Evolutionary conservation across 2,329 filamentous ascomycete species (phyloP), one percentile per base, ranked within the genome.

Genomic region (Pyricularia sp.): DNA sequence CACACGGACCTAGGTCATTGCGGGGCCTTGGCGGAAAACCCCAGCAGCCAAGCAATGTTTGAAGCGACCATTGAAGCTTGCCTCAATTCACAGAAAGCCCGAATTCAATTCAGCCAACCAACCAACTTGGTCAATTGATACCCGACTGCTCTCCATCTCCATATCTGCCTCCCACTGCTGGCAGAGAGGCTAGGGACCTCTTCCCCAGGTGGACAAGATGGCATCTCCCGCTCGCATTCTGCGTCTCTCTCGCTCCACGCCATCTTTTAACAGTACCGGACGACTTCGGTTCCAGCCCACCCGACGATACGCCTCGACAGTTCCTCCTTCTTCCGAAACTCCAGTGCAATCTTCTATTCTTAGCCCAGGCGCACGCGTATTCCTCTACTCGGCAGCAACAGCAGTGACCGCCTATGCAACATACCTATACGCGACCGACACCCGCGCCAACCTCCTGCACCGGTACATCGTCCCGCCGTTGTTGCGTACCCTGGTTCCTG

Each of bases 371-470:
- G 8, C 49, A n/a, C 26, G 31, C 44, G 16, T 55, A 9, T 40
- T 28, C 62, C 26, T 57, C 26, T 62, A 62, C 61, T 30, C 35
- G 10, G 53, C 49, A 12, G 62, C 49, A 9, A 64, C 53, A 33
- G 49, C 53, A 49, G 28, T 55, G 19, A 60, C 62, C 1, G 62
- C 49, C 30, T 79, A 75, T 64, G 76, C 81, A 60, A 76, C 79
- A 59, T 91, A 88, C 73, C 75, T 89, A 68, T 91, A 91, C 72
- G 76, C 79, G n/a, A 91, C 88, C 64, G 89, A 92, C 73, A 91
- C 88, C 7, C 81, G 89, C 5, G 86, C 88, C 57, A 88, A 85
- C 66, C 72, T 87, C 66, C 8, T 64, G 49, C 88, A 93, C 75
- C 83, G 82, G 70, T 90, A 84, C 75, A 75, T 88, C 33, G 79